Evolutionary conservation across 805 yeast species (phyloP), one percentile per base, ranked within the genome.

Genomic region (Candida fluviatilis): DNA sequence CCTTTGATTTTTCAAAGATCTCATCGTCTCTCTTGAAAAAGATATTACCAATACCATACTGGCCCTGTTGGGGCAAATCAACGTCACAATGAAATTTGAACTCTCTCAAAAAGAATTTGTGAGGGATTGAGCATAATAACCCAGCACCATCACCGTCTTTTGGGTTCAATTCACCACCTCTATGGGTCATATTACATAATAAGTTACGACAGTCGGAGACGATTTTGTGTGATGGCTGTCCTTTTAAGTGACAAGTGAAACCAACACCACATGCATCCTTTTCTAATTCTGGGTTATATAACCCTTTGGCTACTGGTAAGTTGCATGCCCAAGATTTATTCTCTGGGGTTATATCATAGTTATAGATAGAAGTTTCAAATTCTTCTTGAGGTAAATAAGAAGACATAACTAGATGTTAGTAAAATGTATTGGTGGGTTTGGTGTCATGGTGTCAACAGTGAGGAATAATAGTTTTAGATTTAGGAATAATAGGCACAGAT

Each of bases 101-200:
- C 67, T 91, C 98, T 60, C 91, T 79, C 42, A 65, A 64, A 73
- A 91, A 79, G 61, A 93, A 87, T 48, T 77, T 80, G 66, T 90
- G 96, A 25, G 97, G 96, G 46, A 91, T 80, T 21, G 95, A 84
- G 36, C 93, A 78, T 78, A 91, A 79, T 45, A 91, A 88, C 62
- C 99, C 99, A 18, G 99, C 99, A 65, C 99, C 99, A 60, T 91
- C 99, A 64, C 99, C 99, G 60, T 91, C 96, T 54, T 89, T 80
- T 16, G 97, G 95, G 57, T 90, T 96, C 42, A 96, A 95, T 43
- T 90, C 96, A 29, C 98, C 98, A 58, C 99, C 99, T 69, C 99
- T 80, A 64, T 91, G 99, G 45, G 97, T 86, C 99, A 91, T 93
- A 68, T 93, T 91, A 70, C 98, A 90, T 39, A 91, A 78, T 54